These are phyloP conservation scores for Suhomyces vadensis DNA, from an alignment of 805 yeast genomes.

Conservation along the genomic window DNA sequence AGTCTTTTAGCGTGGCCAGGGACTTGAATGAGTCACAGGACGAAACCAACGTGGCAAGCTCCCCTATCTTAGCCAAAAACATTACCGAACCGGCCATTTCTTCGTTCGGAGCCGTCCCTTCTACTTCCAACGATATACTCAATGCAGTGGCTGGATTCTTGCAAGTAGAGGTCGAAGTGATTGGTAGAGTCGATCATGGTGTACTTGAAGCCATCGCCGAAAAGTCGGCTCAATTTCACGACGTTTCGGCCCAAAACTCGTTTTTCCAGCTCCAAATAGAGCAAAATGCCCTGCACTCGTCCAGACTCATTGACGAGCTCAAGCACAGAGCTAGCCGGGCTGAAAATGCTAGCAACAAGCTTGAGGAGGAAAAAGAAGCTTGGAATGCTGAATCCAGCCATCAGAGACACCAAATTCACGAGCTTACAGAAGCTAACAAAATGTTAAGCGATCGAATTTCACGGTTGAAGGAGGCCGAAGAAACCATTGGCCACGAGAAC, in stretches of 20 bases:
- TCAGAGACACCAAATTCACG: conserved; percentile 9
- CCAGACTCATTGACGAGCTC: conserved; percentile 23
- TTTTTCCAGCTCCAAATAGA: conserved; percentile 38
- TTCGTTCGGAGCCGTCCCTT: conserved; percentile 4
- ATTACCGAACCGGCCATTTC: not conserved
- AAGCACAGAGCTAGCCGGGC: conserved; percentile 20
- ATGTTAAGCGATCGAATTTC: conserved; percentile 8
- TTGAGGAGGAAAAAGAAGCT: conserved; percentile 4
- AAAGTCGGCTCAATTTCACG: conserved; percentile 30
- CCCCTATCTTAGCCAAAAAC: conserved; percentile 20
- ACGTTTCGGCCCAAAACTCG: conserved; percentile 31
- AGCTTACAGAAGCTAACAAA: conserved; percentile 12
- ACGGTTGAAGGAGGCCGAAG: conserved; percentile 8
- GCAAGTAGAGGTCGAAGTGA: conserved; percentile 22
- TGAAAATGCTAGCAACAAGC: conserved; percentile 11
- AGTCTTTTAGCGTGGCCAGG: conserved; percentile 41
- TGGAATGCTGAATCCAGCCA: not conserved
- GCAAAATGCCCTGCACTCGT: conserved; percentile 24
- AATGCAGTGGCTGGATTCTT: conserved; percentile 29
- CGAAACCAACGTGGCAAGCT: conserved; percentile 16
- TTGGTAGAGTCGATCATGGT: conserved; percentile 13
- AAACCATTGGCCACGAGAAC: conserved; percentile 2
- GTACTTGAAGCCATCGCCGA: conserved; percentile 22
- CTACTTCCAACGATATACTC: conserved; percentile 11
- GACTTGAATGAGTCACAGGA: conserved; percentile 21